phyloP scores from a whole-genome alignment of 1,284 basidiomycete genomes.

The Ganoderma sinense region DNA sequence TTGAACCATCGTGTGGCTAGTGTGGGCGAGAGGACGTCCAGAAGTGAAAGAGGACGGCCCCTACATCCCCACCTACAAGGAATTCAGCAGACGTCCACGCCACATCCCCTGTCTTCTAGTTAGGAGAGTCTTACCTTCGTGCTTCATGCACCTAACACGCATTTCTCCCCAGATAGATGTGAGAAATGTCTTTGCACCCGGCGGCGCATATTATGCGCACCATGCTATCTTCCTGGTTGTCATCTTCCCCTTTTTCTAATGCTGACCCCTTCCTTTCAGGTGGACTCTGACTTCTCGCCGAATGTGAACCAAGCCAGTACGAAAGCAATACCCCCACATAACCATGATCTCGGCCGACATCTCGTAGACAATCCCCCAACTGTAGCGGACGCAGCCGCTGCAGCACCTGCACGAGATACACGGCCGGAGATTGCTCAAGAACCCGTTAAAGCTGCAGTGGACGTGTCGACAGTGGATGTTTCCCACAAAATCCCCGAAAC shows the following conservation, averaged over 20 bases:
- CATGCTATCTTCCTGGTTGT: background rate
- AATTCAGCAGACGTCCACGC: too few relatives aligned
- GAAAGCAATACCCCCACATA: background rate
- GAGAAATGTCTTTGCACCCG: background rate
- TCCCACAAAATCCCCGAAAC: slow-evolving; percentile 54
- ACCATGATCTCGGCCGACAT: background rate
- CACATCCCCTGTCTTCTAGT: too few relatives aligned
- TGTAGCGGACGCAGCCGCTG: background rate
- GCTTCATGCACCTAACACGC: background rate
- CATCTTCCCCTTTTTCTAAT: background rate
- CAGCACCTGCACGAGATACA: slow-evolving; percentile 11
- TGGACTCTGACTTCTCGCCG: slow-evolving; percentile 4
- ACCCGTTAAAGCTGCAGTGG: slow-evolving; percentile 14
- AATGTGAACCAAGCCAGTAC: background rate
- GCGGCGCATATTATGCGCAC: too few relatives aligned
- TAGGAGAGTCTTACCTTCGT: background rate
- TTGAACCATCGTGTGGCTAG: too few relatives aligned
- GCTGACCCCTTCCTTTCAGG: background rate
- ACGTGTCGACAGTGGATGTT: slow-evolving; percentile 26
- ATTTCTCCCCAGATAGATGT: background rate
- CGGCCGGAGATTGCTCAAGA: slow-evolving; percentile 20
- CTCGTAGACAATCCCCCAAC: background rate
- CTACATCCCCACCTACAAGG: too few relatives aligned
- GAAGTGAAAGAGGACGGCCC: too few relatives aligned
- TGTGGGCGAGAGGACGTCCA: too few relatives aligned